Conservation (phyloP, 2,329 filamentous ascomycete species). For the Atkinsonella hypoxylon region DNA sequence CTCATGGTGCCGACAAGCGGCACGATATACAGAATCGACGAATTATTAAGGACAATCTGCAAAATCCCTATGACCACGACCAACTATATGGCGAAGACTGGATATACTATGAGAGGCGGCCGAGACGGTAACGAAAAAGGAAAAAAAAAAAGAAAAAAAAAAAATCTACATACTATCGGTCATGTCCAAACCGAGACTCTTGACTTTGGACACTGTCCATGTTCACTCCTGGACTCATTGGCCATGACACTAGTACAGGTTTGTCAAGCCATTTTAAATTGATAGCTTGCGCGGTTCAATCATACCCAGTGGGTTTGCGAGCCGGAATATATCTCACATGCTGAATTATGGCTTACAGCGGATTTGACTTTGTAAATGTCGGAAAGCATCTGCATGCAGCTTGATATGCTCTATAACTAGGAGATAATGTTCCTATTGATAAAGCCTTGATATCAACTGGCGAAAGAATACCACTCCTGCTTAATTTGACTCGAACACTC, state of each 20-base stretch:
- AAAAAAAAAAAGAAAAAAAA: conserved; percentile 18
- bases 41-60: conserved; percentile 10
- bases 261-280: no score
- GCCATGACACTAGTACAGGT: no score
- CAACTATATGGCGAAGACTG: conserved; percentile 11
- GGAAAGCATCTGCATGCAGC: background rate
- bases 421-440: background rate
- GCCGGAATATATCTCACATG: no score
- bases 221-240: no score
- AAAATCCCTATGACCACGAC: conserved; percentile 16
- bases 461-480: background rate
- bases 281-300: no score
- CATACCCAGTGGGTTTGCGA: no score
- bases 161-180: conserved; percentile 11
- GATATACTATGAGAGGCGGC: conserved; percentile 13
- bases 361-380: no score
- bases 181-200: conserved; percentile 3
- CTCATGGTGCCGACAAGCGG: conserved; percentile 13
- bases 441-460: background rate
- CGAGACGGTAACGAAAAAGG: conserved; percentile 13
- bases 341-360: no score
- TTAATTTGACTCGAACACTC: background rate
- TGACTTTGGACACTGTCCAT: no score
- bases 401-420: background rate
- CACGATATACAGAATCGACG: conserved; percentile 6